These are phyloP conservation scores for Fusarium illudens DNA, from an alignment of 2,329 filamentous ascomycete genomes.

Conservation along the genomic window DNA sequence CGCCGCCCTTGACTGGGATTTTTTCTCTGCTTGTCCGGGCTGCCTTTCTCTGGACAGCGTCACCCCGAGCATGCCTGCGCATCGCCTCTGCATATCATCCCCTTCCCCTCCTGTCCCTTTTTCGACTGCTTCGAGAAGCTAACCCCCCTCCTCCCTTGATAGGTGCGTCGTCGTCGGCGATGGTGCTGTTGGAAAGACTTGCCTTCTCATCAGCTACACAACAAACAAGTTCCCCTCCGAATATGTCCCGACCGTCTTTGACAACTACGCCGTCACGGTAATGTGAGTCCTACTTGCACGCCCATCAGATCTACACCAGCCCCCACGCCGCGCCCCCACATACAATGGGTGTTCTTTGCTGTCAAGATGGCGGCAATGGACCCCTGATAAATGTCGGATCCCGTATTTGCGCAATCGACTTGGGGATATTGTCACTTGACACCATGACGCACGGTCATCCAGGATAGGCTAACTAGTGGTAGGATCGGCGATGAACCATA, in stretches of 20 bases:
- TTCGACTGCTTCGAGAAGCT: slow-evolving; percentile 20
- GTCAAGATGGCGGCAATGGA: slow-evolving; percentile 4
- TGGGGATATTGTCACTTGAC: slow-evolving; percentile 9
- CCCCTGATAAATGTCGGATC: slow-evolving; percentile 1
- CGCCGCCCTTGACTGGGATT: slow-evolving; percentile 13
- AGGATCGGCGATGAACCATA: slow-evolving; percentile 99
- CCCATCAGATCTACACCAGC: slow-evolving; percentile 25
- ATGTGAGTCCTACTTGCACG: slow-evolving; percentile 75
- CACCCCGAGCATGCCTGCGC: slow-evolving; percentile 18
- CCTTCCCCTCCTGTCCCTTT: background rate
- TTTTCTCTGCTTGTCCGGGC: slow-evolving; percentile 4
- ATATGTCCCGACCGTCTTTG: slow-evolving; percentile 99
- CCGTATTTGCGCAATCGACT: background rate
- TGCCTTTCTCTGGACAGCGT: background rate
- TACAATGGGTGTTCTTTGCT: slow-evolving; percentile 13
- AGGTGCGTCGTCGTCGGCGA: slow-evolving; percentile 99
- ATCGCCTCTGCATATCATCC: slow-evolving; percentile 19
- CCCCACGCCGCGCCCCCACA: slow-evolving; percentile 21
- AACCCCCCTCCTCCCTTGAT: slow-evolving; percentile 28
- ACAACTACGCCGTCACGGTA: slow-evolving; percentile 99
- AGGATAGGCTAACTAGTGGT: slow-evolving; percentile 31
- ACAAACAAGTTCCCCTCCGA: slow-evolving; percentile 99
- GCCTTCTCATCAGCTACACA: slow-evolving; percentile 98
- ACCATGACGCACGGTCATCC: background rate
- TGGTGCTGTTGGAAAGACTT: slow-evolving; percentile 99